Evolutionary conservation across 78 protist genomes (phyloP), one percentile per base, ranked within the genome.

Genomic region (Emiliania huxleyi): DNA sequence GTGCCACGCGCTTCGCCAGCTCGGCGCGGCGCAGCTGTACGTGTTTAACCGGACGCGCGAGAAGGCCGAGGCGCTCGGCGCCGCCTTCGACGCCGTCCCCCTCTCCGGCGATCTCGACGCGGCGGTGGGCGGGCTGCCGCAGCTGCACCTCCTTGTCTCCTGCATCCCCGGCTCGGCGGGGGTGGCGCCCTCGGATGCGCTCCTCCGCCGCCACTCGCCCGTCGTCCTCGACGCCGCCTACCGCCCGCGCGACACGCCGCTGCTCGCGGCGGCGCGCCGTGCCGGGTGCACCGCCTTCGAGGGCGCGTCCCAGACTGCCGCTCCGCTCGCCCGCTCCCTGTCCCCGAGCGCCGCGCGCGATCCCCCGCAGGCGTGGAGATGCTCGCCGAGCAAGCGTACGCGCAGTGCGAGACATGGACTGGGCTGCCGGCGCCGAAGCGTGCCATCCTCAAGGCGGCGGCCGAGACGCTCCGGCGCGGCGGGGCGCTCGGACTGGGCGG

Each of bases 1-100:
- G 15, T 56, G 75, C 89, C 95, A 92, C 62, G 95, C 97, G 0
- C 92, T 96, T 77, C 69, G 2, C 15, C 55, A 71, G 73, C 26
- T 89, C 15, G 97, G 97, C 2, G 90, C 46, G 22, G 4, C 23
- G 43, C 23, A 4, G 33, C 42, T 96, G 69, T 19, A n/a, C 37
- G 91, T 95, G 33, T 91, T 8, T 73, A 96, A 96, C 92, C 62
- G 97, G 35, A 93, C 97, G 0, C n/a, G n/a, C n/a, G 75, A n/a
- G 29, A 90, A 91, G 56, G 95, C 96, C 1, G 48, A 26, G 29
- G 90, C 42, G 35, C 94, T 96, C 2, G 96, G 96, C 19, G 73
- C 2, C 26, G 75, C 73, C 42, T 94, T 92, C 42, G 73, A 87
- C 33, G 69, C 93, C 2, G 33, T 25, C 42, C 18, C 46, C 29